Evolutionary conservation across 805 yeast genomes (phyloP).

Genomic region (Saturnispora besseyi): DNA sequence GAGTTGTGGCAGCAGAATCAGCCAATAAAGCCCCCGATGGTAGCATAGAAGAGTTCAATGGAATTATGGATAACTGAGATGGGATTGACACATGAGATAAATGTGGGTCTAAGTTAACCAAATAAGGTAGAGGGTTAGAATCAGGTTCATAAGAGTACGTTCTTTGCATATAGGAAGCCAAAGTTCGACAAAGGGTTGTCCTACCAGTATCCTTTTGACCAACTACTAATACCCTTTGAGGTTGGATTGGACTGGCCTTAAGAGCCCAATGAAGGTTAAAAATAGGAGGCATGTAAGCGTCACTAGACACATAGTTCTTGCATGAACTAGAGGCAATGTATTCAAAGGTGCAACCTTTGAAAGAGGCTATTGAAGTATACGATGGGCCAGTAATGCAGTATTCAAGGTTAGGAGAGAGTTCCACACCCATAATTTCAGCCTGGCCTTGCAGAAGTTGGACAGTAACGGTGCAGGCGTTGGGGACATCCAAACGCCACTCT

Average conservation of each 20-base stretch:
- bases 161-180: constrained; percentile 69
- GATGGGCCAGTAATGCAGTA: constrained; percentile 45
- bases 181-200: constrained; percentile 58
- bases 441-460: constrained; percentile 47
- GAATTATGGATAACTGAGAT: constrained; percentile 67
- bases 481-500: constrained; percentile 75
- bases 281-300: constrained; percentile 28
- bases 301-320: constrained; percentile 60
- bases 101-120: constrained; percentile 71
- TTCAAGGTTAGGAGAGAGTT: constrained; percentile 63
- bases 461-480: constrained; percentile 37
- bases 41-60: not conserved
- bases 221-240: constrained; percentile 47
- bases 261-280: constrained; percentile 8
- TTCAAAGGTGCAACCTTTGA: constrained; percentile 56
- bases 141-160: not conserved
- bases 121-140: constrained; percentile 22
- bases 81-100: constrained; percentile 50
- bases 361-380: constrained; percentile 48
- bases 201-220: constrained; percentile 77
- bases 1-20: constrained; percentile 5
- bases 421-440: constrained; percentile 91
- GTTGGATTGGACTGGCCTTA: not conserved
- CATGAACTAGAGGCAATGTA: constrained; percentile 35
- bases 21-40: not conserved